Percentiles rank a stretch among this genome's conserved stretches.
phyloP scores from a whole-genome alignment of 768 basidiomycete species.

The Boletus vermiculosoides region DNA sequence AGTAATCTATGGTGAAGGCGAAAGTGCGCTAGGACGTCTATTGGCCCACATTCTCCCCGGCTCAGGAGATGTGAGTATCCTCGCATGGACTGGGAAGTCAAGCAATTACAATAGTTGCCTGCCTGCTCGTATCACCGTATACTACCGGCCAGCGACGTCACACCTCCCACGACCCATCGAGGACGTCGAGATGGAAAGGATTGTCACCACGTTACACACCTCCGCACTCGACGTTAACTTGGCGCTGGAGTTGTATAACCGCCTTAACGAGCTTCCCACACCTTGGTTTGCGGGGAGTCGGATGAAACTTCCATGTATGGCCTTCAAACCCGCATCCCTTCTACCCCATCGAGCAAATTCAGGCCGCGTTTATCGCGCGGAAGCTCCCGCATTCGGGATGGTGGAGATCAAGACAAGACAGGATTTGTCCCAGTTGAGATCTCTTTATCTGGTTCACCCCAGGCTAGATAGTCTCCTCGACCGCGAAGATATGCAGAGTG shows the following conservation, averaged over 20 bases:
- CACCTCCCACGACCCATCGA: not conserved
- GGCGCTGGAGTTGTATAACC: not conserved
- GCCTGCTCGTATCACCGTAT: not conserved
- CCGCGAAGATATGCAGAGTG: not conserved
- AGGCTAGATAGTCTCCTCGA: conserved; percentile 4
- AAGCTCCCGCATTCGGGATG: not conserved
- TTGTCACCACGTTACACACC: no score
- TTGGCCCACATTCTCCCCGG: not conserved
- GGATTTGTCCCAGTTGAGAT: not conserved
- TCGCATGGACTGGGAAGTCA: conserved; percentile 7
- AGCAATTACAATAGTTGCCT: conserved; percentile 5
- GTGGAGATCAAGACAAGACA: not conserved
- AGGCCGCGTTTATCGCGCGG: not conserved
- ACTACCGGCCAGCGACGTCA: not conserved
- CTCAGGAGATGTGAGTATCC: conserved; percentile 2
- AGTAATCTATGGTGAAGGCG: not conserved
- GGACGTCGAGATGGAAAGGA: not conserved
- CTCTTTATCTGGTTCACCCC: conserved; percentile 1
- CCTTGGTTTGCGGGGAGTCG: conserved; percentile 3
- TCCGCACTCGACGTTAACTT: not conserved
- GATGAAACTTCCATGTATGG: conserved; percentile 6
- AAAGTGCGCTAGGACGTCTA: not conserved
- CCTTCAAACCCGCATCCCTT: not conserved
- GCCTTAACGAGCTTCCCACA: not conserved
- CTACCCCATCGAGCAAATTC: not conserved